These are phyloP conservation scores for Boletus reticuloceps DNA, from an alignment of 768 basidiomycete genomes.

Conservation along the genomic window DNA sequence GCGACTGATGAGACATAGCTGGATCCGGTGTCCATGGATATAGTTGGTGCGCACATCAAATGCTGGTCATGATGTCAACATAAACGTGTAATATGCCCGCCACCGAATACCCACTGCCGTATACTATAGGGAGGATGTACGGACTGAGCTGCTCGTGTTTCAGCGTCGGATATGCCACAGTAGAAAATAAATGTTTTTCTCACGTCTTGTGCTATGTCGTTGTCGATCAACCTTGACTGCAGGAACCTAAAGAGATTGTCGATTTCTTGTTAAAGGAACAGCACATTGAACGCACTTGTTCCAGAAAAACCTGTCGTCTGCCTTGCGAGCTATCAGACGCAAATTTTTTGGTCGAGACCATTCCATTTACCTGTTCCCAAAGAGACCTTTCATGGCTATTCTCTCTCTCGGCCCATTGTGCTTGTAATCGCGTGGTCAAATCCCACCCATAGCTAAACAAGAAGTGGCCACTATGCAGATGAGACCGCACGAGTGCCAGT, in stretches of 20 bases:
- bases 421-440: constrained; percentile 82
- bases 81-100: background rate
- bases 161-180: constrained; percentile 5
- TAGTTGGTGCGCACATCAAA: constrained; percentile 78
- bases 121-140: constrained; percentile 90
- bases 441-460: constrained; percentile 92
- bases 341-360: background rate
- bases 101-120: constrained; percentile 72
- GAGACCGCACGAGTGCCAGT: constrained; percentile 80
- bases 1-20: constrained; percentile 86
- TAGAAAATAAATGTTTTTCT: constrained; percentile 26
- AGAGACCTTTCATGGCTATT: constrained; percentile 52
- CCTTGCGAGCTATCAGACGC: constrained; percentile 43
- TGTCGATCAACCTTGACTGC: constrained; percentile 60
- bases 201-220: constrained; percentile 61
- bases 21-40: constrained; percentile 75
- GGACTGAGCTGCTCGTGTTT: constrained; percentile 60
- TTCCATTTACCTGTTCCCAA: constrained; percentile 70
- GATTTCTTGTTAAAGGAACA: constrained; percentile 1
- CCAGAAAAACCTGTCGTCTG: constrained; percentile 98
- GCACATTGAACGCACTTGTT: constrained; percentile 52
- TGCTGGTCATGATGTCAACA: constrained; percentile 45
- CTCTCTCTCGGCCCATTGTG: constrained; percentile 64
- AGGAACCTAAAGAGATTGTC: constrained; percentile 39
- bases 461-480: constrained; percentile 76